These are phyloP conservation scores for Pseudozyma tsukubaensis DNA, from an alignment of 1,284 basidiomycete species.

Conservation along the genomic window DNA sequence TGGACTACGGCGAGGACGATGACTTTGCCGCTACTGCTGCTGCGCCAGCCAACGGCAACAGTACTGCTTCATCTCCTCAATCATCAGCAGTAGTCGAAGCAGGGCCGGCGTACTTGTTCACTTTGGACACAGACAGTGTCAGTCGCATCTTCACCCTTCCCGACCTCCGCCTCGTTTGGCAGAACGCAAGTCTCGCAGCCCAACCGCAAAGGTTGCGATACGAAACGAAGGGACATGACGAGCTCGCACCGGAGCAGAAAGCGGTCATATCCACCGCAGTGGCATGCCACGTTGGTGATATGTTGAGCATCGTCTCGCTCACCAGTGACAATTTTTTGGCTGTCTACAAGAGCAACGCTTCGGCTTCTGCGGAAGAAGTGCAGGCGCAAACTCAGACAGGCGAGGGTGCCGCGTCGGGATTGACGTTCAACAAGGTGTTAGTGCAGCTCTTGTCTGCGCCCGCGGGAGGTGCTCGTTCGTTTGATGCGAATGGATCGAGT, in stretches of 20 bases:
- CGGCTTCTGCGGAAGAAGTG: conserved; percentile 5
- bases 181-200: conserved; percentile 27
- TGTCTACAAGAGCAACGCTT: conserved; percentile 39
- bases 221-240: conserved; percentile 17
- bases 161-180: conserved; percentile 33
- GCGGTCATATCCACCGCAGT: conserved; percentile 17
- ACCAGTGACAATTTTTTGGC: conserved; percentile 50
- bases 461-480: conserved; percentile 16
- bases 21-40: conserved; percentile 5
- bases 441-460: conserved; percentile 31
- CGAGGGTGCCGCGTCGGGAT: neutral
- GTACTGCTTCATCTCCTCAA: neutral
- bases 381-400: neutral
- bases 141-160: conserved; percentile 46
- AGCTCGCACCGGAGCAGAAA: conserved; percentile 26
- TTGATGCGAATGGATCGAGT: conserved; percentile 5
- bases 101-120: conserved; percentile 28
- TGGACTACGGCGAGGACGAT: conserved; percentile 60
- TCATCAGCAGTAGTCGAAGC: too few species aligned
- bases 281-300: conserved; percentile 50
- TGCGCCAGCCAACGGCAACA: conserved; percentile 18
- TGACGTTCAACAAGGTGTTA: conserved; percentile 46
- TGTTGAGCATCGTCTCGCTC: conserved; percentile 48
- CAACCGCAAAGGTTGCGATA: conserved; percentile 35
- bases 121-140: conserved; percentile 10